Evolutionary conservation across 2,329 filamentous ascomycete species (phyloP).

Genomic region (Rutstroemia sp.): DNA sequence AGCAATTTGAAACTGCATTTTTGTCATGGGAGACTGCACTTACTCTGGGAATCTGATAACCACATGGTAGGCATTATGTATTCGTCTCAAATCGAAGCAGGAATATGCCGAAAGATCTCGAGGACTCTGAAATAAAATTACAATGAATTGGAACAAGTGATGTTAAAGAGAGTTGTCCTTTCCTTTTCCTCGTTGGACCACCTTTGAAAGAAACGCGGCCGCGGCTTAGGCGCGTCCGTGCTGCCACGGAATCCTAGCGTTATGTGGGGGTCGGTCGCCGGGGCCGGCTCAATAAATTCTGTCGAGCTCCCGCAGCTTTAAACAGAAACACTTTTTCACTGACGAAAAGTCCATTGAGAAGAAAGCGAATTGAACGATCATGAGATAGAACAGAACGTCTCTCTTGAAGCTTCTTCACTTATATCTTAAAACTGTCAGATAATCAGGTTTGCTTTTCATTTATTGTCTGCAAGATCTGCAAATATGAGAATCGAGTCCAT

Average conservation of each 20-base stretch:
- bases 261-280: not conserved
- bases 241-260: slow-evolving; percentile 1
- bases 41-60: slow-evolving; percentile 94
- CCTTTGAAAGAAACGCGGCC: slow-evolving; percentile 2
- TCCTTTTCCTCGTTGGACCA: not conserved
- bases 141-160: not conserved
- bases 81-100: not conserved
- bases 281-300: slow-evolving; percentile 7
- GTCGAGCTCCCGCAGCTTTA: not conserved
- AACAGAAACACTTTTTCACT: not conserved
- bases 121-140: not conserved
- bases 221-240: slow-evolving; percentile 7
- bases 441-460: not conserved
- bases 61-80: slow-evolving; percentile 59
- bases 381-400: too few species aligned
- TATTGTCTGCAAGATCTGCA: not conserved
- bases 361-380: too few species aligned
- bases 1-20: not conserved
- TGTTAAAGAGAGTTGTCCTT: slow-evolving; percentile 6
- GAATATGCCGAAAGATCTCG: not conserved
- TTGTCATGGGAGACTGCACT: slow-evolving; percentile 31
- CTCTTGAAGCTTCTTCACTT: too few species aligned
- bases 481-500: not conserved
- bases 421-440: too few species aligned
- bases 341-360: too few species aligned